Percentiles rank a stretch among this genome's conserved stretches.
These are phyloP conservation scores for Neoconidiobolus thromboides DNA, from an alignment of 371 early-diverging fungal genomes.

Conservation along the genomic window DNA sequence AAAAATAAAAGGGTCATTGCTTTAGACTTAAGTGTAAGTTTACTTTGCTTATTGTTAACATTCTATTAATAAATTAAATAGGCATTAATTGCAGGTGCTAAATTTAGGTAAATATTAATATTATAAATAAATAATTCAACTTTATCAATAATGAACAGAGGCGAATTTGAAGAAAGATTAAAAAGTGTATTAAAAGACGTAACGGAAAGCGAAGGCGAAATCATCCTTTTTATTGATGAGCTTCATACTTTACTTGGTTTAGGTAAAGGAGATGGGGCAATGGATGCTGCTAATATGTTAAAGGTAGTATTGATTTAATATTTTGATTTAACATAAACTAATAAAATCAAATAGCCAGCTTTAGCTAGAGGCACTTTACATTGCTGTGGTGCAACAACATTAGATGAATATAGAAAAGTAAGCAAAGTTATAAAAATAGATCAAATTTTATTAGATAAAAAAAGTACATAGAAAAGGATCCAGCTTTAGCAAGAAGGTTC, in stretches of 20 bases:
- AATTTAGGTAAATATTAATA: slow-evolving; percentile 25
- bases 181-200: slow-evolving; percentile 58
- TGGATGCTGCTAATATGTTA: slow-evolving; percentile 68
- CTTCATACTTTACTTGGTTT: slow-evolving; percentile 60
- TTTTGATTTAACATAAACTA: too few species aligned
- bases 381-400: slow-evolving; percentile 79
- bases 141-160: slow-evolving; percentile 15
- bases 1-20: slow-evolving; percentile 52
- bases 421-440: slow-evolving; percentile 10
- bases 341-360: slow-evolving; percentile 25
- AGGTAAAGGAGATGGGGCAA: slow-evolving; percentile 54
- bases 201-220: slow-evolving; percentile 40
- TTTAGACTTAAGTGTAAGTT: slow-evolving; percentile 45
- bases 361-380: slow-evolving; percentile 60
- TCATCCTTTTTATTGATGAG: slow-evolving; percentile 76
- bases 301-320: slow-evolving; percentile 13
- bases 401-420: slow-evolving; percentile 61
- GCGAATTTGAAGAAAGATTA: slow-evolving; percentile 73
- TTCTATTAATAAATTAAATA: slow-evolving; percentile 4
- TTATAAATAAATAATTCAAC: neutral
- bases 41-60: neutral
- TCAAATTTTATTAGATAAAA: neutral
- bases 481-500: slow-evolving; percentile 75
- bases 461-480: slow-evolving; percentile 59
- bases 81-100: slow-evolving; percentile 61